Conservation (phyloP, 164 flowering plant genomes). For the Brasenia schreberi region DNA sequence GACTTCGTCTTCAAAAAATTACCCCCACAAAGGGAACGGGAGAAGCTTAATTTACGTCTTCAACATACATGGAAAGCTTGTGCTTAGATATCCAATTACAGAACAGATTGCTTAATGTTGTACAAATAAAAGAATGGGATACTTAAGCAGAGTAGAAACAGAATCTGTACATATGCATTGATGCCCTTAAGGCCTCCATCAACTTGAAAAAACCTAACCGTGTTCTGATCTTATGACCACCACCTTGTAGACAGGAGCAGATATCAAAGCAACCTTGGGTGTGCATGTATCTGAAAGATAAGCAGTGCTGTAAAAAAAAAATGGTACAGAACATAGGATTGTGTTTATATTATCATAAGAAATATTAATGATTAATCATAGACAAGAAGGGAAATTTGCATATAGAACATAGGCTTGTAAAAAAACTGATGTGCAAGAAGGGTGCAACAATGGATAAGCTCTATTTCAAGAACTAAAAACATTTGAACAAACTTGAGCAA, state of each 20-base stretch:
- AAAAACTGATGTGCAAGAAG: no score
- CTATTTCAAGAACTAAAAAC: no score
- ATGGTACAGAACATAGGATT: no score
- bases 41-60: no score
- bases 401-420: no score
- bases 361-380: no score
- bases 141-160: not conserved
- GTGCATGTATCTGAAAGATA: no score
- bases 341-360: no score
- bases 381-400: no score
- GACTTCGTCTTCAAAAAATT: no score
- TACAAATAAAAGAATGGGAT: not conserved
- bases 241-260: not conserved
- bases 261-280: not conserved
- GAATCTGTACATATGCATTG: not conserved
- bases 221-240: not conserved
- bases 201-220: not conserved
- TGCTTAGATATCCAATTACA: not conserved
- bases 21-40: no score
- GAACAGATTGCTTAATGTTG: not conserved
- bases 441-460: not conserved
- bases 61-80: not conserved
- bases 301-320: no score
- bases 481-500: not conserved
- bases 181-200: not conserved